Evolutionary conservation across 1,284 basidiomycete genomes (phyloP).

Genomic region (Ganoderma lucidum): DNA sequence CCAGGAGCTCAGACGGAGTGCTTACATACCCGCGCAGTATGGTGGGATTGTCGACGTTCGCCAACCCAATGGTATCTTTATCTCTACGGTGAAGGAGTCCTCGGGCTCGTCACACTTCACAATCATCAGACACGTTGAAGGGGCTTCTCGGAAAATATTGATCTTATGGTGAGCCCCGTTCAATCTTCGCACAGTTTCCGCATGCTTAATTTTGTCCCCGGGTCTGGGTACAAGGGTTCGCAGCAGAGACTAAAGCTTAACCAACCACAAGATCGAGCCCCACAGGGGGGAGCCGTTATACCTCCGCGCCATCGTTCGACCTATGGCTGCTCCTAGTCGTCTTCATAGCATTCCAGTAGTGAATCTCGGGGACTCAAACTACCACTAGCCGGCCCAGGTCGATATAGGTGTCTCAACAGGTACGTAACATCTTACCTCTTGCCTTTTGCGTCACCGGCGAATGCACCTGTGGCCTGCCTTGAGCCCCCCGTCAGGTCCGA

Average conservation of each 20-base stretch:
- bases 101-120: background rate
- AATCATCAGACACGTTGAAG: background rate
- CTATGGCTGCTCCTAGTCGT: no score
- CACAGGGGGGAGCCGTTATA: no score
- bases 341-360: no score
- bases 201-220: background rate
- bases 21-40: background rate
- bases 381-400: no score
- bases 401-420: background rate
- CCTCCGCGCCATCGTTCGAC: background rate
- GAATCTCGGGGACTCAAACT: no score
- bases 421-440: background rate
- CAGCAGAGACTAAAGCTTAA: no score
- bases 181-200: background rate
- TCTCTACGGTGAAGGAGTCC: background rate
- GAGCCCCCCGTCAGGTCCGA: background rate
- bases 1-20: background rate
- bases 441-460: background rate
- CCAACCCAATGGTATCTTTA: background rate
- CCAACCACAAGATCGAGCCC: no score
- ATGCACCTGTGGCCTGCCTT: background rate
- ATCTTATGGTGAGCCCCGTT: background rate
- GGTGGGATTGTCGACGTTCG: no score
- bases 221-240: background rate
- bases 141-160: background rate